Evolutionary conservation across 331 rosid genomes (phyloP).

Genomic region (Telfairia occidentalis): DNA sequence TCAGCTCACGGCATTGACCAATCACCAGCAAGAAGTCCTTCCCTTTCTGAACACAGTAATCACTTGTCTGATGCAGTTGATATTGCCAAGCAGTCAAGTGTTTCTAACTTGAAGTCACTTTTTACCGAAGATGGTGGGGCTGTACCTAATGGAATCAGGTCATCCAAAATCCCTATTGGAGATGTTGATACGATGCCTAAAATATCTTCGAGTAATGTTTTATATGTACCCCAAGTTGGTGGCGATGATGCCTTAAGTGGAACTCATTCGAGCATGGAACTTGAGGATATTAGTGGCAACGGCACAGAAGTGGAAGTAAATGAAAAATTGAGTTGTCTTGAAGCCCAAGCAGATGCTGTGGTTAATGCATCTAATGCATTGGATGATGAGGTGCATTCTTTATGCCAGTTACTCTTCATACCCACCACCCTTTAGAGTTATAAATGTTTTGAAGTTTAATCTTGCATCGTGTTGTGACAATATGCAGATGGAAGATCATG

Average conservation of each 20-base stretch:
- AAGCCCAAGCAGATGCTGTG: conserved; percentile 13
- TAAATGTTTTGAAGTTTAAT: conserved; percentile 17
- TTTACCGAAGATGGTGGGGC: conserved; percentile 13
- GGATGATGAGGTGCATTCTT: conserved; percentile 25
- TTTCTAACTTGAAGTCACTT: conserved; percentile 19
- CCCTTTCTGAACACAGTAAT: conserved; percentile 7
- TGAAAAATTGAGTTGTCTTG: conserved; percentile 8
- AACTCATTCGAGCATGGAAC: conserved; percentile 8
- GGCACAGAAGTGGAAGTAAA: neutral
- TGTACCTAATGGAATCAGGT: conserved; percentile 18
- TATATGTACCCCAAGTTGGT: conserved; percentile 20
- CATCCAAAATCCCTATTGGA: conserved; percentile 17
- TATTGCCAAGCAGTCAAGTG: conserved; percentile 15
- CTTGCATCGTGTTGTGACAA: conserved; percentile 11
- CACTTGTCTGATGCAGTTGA: conserved; percentile 23
- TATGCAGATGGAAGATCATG: conserved; percentile 37
- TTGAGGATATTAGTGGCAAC: neutral
- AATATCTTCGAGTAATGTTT: conserved; percentile 19
- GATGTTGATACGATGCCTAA: conserved; percentile 12
- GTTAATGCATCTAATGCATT: conserved; percentile 21
- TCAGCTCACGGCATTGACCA: conserved; percentile 34
- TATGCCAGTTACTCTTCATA: neutral
- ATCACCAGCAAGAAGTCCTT: conserved; percentile 19
- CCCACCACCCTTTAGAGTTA: neutral
- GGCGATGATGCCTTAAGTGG: conserved; percentile 19